Evolutionary conservation across 768 basidiomycete species (phyloP).

Genomic region (Leccinum subtestaceum): DNA sequence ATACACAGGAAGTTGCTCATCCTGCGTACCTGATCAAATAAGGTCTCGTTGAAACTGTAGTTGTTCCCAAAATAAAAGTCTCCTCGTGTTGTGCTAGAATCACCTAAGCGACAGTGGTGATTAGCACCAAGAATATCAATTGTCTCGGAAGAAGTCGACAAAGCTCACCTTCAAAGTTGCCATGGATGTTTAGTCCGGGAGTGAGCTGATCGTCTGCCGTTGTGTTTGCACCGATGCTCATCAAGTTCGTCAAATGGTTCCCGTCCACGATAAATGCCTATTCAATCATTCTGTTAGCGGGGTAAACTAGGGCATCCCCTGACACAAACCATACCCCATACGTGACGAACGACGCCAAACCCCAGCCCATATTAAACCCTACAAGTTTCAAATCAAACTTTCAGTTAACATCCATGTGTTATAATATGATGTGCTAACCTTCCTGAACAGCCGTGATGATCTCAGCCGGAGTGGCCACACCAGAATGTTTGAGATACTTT

Average conservation of each 20-base stretch:
- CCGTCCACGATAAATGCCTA: slow-evolving; percentile 27
- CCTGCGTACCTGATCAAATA: slow-evolving; percentile 19
- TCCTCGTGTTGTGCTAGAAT: slow-evolving; percentile 24
- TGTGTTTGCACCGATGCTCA: slow-evolving; percentile 25
- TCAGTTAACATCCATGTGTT: background rate
- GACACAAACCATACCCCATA: slow-evolving; percentile 20
- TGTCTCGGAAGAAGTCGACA: background rate
- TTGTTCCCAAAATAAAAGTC: slow-evolving; percentile 29
- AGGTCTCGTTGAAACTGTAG: slow-evolving; percentile 25
- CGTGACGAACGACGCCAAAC: slow-evolving; percentile 19
- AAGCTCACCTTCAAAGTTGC: slow-evolving; percentile 23
- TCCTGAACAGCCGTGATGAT: slow-evolving; percentile 26
- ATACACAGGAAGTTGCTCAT: background rate
- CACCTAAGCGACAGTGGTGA: slow-evolving; percentile 9
- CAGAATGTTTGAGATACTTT: slow-evolving; percentile 19
- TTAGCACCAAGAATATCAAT: background rate
- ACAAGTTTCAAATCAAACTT: background rate
- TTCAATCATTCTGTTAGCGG: background rate
- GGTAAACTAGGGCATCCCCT: background rate
- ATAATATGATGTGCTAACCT: slow-evolving; percentile 4
- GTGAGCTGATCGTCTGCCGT: slow-evolving; percentile 11
- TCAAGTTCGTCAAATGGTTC: slow-evolving; percentile 28
- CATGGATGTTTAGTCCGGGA: slow-evolving; percentile 22
- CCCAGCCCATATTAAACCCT: slow-evolving; percentile 28
- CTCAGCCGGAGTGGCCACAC: slow-evolving; percentile 23